Percentiles rank a stretch among this genome's conserved stretches.
Evolutionary conservation across 331 rosid genomes (phyloP).

Genomic region (Spiraea crenata): DNA sequence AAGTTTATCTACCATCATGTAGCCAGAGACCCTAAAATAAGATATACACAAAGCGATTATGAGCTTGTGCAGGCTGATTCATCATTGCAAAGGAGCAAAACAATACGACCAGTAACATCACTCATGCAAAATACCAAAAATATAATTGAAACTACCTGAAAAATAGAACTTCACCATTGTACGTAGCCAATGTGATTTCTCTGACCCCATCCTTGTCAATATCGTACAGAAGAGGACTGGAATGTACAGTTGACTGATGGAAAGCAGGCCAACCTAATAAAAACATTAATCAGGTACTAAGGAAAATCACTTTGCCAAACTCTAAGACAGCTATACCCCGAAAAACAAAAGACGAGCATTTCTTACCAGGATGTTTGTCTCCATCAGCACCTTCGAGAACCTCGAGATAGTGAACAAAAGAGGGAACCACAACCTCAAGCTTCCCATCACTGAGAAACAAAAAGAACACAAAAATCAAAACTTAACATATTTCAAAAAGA

Average conservation of each 20-base stretch:
- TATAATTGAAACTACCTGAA: constrained; percentile 64
- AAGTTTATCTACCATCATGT: constrained; percentile 91
- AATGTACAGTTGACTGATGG: constrained; percentile 97
- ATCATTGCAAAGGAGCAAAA: not conserved
- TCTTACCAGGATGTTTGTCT: constrained; percentile 88
- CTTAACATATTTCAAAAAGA: not conserved
- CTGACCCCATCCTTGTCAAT: constrained; percentile 96
- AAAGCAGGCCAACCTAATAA: constrained; percentile 98
- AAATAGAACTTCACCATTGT: constrained; percentile 95
- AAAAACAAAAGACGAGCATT: not conserved
- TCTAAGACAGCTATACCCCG: not conserved
- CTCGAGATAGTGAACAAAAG: constrained; percentile 96
- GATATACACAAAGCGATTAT: not conserved
- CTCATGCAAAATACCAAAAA: constrained; percentile 5
- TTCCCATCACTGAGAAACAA: constrained; percentile 78
- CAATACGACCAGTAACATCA: constrained; percentile 2
- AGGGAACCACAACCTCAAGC: constrained; percentile 91
- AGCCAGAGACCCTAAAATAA: constrained; percentile 84
- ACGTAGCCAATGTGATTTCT: constrained; percentile 92
- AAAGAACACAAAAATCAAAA: not conserved
- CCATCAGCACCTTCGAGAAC: constrained; percentile 95
- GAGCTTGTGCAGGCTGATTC: constrained; percentile 1
- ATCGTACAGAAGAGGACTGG: constrained; percentile 91
- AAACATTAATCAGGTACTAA: constrained; percentile 25
- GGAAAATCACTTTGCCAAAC: constrained; percentile 10